phyloP scores from a whole-genome alignment of 1,139 yeast species.

The Geotrichum australiense region DNA sequence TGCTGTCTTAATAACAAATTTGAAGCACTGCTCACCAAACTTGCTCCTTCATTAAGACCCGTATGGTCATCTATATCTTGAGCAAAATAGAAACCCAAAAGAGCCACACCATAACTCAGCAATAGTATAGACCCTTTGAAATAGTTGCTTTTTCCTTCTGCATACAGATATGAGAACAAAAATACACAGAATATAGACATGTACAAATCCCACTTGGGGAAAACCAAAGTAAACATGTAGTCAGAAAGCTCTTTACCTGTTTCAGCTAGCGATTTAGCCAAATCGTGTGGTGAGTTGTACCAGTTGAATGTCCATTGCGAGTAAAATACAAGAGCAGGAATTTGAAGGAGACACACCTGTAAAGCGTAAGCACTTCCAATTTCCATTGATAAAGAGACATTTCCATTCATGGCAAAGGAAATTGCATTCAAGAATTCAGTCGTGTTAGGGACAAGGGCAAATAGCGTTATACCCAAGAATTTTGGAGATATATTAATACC shows the following conservation, averaged over 20 bases:
- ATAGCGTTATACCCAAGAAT: constrained; percentile 85
- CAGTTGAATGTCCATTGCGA: constrained; percentile 41
- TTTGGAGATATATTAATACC: constrained; percentile 79
- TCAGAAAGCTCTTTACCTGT: constrained; percentile 23
- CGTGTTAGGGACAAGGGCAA: constrained; percentile 94
- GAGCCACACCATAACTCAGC: constrained; percentile 66
- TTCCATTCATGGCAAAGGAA: constrained; percentile 92
- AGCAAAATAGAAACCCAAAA: constrained; percentile 70
- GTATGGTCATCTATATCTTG: not conserved
- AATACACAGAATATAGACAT: constrained; percentile 82
- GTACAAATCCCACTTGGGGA: constrained; percentile 93
- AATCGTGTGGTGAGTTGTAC: not conserved
- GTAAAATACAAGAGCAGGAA: constrained; percentile 80
- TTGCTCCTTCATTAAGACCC: too few relatives aligned
- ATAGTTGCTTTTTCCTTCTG: constrained; percentile 94
- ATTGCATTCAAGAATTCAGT: constrained; percentile 96
- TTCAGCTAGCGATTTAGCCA: not conserved
- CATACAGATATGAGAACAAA: constrained; percentile 85
- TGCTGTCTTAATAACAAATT: too few relatives aligned
- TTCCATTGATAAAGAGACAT: constrained; percentile 88
- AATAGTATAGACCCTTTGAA: constrained; percentile 90
- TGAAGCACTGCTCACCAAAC: too few relatives aligned
- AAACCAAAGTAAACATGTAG: constrained; percentile 69
- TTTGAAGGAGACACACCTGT: constrained; percentile 89
- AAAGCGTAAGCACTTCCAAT: constrained; percentile 96